These are phyloP conservation scores for Saccharomycopsis fermentans DNA, from an alignment of 805 yeast species.

Conservation along the genomic window DNA sequence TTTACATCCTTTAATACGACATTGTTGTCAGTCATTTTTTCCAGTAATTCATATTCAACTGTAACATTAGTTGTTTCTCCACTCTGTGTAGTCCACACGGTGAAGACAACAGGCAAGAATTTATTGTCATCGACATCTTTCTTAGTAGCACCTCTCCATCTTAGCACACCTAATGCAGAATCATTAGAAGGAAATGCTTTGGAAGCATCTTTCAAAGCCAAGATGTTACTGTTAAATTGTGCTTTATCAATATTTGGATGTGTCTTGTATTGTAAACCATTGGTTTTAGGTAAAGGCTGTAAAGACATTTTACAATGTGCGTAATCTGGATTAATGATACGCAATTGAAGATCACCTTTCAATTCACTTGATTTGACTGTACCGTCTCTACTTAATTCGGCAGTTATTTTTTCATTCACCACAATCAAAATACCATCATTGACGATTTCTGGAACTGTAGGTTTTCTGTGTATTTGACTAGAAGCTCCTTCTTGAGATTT, in stretches of 20 bases:
- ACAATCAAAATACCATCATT: conserved; percentile 76
- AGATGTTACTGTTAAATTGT: conserved; percentile 47
- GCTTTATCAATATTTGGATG: conserved; percentile 91
- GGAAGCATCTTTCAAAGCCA: conserved; percentile 65
- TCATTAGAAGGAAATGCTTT: conserved; percentile 89
- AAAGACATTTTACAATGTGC: conserved; percentile 59
- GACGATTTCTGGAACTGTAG: conserved; percentile 22
- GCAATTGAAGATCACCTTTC: conserved; percentile 83
- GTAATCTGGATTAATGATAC: conserved; percentile 67
- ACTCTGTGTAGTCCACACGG: conserved; percentile 71
- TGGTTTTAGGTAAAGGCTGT: conserved; percentile 34
- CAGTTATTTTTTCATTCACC: conserved; percentile 66
- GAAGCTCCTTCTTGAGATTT: background rate
- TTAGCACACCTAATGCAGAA: conserved; percentile 79
- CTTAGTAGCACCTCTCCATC: conserved; percentile 76
- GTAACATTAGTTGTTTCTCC: conserved; percentile 63
- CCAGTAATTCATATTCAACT: conserved; percentile 73
- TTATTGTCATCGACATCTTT: conserved; percentile 37
- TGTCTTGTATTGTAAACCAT: conserved; percentile 70
- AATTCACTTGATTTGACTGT: conserved; percentile 58
- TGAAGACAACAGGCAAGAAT: conserved; percentile 57
- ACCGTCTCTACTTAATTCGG: conserved; percentile 80
- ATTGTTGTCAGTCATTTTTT: conserved; percentile 32
- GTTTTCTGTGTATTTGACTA: conserved; percentile 18
- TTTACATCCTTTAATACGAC: conserved; percentile 30